These are phyloP conservation scores for Rhizoctonia solani DNA, from an alignment of 1,284 basidiomycete genomes.

Conservation along the genomic window DNA sequence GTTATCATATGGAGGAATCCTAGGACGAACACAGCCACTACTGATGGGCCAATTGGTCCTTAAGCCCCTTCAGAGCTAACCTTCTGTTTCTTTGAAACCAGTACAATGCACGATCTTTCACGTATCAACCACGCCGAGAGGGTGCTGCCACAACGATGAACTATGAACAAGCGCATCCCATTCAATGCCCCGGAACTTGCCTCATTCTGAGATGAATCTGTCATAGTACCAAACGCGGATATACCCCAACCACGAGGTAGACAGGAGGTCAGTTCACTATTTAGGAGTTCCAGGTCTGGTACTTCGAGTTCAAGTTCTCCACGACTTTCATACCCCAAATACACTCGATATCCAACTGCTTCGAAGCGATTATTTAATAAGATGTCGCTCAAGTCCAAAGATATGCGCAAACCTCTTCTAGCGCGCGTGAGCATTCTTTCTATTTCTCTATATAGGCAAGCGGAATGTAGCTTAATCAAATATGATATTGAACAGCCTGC, in stretches of 20 bases:
- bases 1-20: too few relatives aligned
- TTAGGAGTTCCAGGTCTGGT: conserved; percentile 17
- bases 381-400: not conserved
- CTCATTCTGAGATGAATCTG: conserved; percentile 6
- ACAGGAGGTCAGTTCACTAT: conserved; percentile 29
- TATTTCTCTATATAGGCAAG: not conserved
- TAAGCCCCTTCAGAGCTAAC: too few relatives aligned
- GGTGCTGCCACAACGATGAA: not conserved
- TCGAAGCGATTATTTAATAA: not conserved
- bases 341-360: not conserved
- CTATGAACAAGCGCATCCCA: too few relatives aligned
- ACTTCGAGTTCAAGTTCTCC: not conserved
- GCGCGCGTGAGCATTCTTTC: conserved; percentile 8
- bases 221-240: conserved; percentile 24
- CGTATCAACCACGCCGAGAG: too few relatives aligned
- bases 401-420: conserved; percentile 2
- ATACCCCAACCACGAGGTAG: conserved; percentile 29
- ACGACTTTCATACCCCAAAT: not conserved
- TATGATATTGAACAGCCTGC: not conserved
- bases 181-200: conserved; percentile 3
- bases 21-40: too few relatives aligned
- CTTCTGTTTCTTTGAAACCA: too few relatives aligned
- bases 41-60: too few relatives aligned
- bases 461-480: not conserved
- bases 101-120: too few relatives aligned